phyloP scores from a whole-genome alignment of 768 basidiomycete genomes.

The Tulasnella sp. region DNA sequence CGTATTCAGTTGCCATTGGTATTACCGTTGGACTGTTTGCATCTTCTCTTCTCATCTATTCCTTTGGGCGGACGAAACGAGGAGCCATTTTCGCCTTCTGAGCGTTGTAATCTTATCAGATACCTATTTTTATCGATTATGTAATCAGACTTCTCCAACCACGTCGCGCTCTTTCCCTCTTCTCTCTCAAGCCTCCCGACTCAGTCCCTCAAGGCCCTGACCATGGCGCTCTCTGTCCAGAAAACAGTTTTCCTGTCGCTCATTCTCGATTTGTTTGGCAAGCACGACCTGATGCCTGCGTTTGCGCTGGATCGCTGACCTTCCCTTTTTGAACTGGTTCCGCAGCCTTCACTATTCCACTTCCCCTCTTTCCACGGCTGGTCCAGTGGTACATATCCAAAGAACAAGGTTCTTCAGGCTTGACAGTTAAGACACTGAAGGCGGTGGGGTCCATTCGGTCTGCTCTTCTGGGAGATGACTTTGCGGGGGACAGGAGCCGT shows the following conservation, averaged over 20 bases:
- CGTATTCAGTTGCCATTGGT: slow-evolving; percentile 59
- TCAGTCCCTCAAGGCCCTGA: background rate
- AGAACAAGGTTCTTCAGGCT: slow-evolving; percentile 62
- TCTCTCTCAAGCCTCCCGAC: background rate
- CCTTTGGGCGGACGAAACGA: slow-evolving; percentile 75
- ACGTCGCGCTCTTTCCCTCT: background rate
- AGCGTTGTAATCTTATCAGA: slow-evolving; percentile 20
- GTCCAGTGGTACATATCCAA: slow-evolving; percentile 88
- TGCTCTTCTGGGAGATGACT: slow-evolving; percentile 31
- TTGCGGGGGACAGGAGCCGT: slow-evolving; percentile 34
- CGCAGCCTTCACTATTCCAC: slow-evolving; percentile 82
- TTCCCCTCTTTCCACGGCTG: slow-evolving; percentile 97
- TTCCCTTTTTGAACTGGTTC: slow-evolving; percentile 3
- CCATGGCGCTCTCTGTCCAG: slow-evolving; percentile 42
- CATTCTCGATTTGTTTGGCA: slow-evolving; percentile 77
- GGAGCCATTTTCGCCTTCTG: slow-evolving; percentile 81
- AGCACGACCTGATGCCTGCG: slow-evolving; percentile 25
- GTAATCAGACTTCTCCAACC: slow-evolving; percentile 13
- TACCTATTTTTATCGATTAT: background rate
- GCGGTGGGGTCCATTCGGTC: slow-evolving; percentile 49
- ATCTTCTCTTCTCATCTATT: slow-evolving; percentile 80
- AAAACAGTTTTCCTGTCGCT: slow-evolving; percentile 82
- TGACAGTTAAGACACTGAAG: slow-evolving; percentile 63
- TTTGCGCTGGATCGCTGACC: background rate
- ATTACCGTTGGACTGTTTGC: slow-evolving; percentile 86